phyloP scores from a whole-genome alignment of 2,329 filamentous ascomycete genomes.

The Fusarium hostae region DNA sequence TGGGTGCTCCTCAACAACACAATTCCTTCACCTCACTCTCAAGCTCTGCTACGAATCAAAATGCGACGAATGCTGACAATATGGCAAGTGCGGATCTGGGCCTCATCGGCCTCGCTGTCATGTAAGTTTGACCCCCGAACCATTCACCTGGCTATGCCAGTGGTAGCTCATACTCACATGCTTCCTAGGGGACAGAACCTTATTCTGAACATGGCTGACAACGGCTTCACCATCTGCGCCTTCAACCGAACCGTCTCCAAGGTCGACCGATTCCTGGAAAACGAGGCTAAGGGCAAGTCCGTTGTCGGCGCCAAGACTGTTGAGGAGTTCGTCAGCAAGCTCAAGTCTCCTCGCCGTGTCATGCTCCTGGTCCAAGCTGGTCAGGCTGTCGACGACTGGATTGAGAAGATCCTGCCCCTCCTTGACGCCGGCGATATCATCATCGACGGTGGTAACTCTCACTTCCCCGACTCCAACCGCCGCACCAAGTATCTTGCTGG shows the following conservation, averaged over 20 bases:
- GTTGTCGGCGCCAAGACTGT: conserved; percentile 93
- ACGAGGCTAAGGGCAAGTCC: conserved; percentile 95
- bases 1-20: conserved; percentile 68
- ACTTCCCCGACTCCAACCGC: conserved; percentile 99
- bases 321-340: conserved; percentile 94
- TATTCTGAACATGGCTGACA: conserved; percentile 89
- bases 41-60: conserved; percentile 41
- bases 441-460: conserved; percentile 98
- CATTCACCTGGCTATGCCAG: conserved; percentile 26
- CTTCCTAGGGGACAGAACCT: conserved; percentile 77
- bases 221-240: conserved; percentile 95
- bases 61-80: conserved; percentile 65
- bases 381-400: conserved; percentile 98
- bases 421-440: conserved; percentile 93
- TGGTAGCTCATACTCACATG: conserved; percentile 23
- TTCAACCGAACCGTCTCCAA: conserved; percentile 99
- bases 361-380: conserved; percentile 99
- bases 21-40: conserved; percentile 48
- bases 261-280: conserved; percentile 92
- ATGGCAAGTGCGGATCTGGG: conserved; percentile 82
- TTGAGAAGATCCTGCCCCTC: conserved; percentile 89
- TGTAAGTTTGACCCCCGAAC: conserved; percentile 62
- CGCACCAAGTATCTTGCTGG: conserved; percentile 85
- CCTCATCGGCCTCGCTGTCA: conserved; percentile 92
- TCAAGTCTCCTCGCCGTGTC: conserved; percentile 95